A percentile compares a stretch with the other conserved stretches of the same genome.
Evolutionary conservation across 2,329 filamentous ascomycete species (phyloP).

Genomic region (Fusarium irregulare): DNA sequence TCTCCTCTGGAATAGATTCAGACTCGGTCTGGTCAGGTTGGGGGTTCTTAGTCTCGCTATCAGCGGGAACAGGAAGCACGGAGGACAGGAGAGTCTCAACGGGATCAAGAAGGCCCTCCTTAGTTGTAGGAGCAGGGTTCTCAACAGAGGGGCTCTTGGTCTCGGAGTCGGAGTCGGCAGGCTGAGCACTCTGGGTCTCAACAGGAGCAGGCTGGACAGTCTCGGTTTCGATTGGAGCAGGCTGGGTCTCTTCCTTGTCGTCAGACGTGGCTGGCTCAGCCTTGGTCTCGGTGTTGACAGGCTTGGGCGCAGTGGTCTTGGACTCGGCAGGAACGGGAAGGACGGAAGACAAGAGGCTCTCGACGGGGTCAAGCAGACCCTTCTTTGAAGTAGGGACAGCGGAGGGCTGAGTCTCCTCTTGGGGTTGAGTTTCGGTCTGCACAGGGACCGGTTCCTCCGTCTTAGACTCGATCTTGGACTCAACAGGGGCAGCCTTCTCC

Average conservation of each 20-base stretch:
- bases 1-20: conserved; percentile 15
- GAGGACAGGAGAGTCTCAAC: conserved; percentile 36
- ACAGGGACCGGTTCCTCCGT: conserved; percentile 9
- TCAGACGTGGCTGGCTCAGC: conserved; percentile 4
- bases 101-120: conserved; percentile 35
- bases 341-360: conserved; percentile 32
- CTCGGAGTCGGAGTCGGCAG: conserved; percentile 15
- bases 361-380: conserved; percentile 37
- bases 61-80: conserved; percentile 21
- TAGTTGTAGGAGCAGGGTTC: conserved; percentile 27
- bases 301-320: conserved; percentile 20
- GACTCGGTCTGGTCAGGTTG: conserved; percentile 24
- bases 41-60: conserved; percentile 19
- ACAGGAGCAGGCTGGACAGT: background rate
- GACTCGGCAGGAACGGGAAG: conserved; percentile 21
- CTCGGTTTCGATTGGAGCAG: conserved; percentile 10
- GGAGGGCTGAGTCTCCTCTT: conserved; percentile 10
- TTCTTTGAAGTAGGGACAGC: conserved; percentile 18
- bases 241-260: conserved; percentile 4
- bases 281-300: conserved; percentile 17
- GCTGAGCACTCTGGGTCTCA: conserved; percentile 14
- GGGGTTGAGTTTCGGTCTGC: conserved; percentile 8
- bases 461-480: background rate
- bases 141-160: conserved; percentile 10
- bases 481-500: background rate